Evolutionary conservation across 257 asterid genomes (phyloP).

Genomic region (Capsicum pubescens): DNA sequence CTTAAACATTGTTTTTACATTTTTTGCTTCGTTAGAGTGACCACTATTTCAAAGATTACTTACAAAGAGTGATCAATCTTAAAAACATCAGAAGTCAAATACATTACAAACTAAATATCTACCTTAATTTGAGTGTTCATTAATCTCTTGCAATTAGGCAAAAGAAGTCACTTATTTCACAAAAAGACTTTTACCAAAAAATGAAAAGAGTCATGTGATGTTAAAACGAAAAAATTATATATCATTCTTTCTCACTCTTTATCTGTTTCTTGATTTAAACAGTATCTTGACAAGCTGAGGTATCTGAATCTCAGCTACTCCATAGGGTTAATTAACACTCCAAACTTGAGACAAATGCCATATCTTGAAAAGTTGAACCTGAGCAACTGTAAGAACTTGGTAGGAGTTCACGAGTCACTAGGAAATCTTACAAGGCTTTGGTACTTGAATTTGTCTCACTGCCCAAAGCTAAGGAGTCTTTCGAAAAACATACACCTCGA

Average conservation of each 20-base stretch:
- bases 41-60: not conserved
- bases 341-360: slow-evolving; percentile 31
- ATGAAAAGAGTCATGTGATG: not conserved
- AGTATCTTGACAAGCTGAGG: slow-evolving; percentile 32
- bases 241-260: not conserved
- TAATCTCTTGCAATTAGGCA: not conserved
- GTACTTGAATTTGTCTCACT: slow-evolving; percentile 34
- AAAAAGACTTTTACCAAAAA: not conserved
- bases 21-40: not conserved
- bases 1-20: not conserved
- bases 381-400: slow-evolving; percentile 32
- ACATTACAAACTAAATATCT: not conserved
- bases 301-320: slow-evolving; percentile 36
- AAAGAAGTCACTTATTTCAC: not conserved
- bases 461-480: slow-evolving; percentile 21
- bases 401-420: slow-evolving; percentile 22
- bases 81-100: not conserved
- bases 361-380: slow-evolving; percentile 33
- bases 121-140: not conserved
- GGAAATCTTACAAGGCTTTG: slow-evolving; percentile 24
- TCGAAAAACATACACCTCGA: slow-evolving; percentile 25
- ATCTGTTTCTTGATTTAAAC: slow-evolving; percentile 17
- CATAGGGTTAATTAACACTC: slow-evolving; percentile 13
- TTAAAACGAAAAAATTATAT: too few species aligned
- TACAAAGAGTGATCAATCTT: not conserved